A percentile compares a stretch with the other conserved stretches of the same genome.
Conservation (phyloP, 768 basidiomycete genomes). For the Boletus rubroflammeus region DNA sequence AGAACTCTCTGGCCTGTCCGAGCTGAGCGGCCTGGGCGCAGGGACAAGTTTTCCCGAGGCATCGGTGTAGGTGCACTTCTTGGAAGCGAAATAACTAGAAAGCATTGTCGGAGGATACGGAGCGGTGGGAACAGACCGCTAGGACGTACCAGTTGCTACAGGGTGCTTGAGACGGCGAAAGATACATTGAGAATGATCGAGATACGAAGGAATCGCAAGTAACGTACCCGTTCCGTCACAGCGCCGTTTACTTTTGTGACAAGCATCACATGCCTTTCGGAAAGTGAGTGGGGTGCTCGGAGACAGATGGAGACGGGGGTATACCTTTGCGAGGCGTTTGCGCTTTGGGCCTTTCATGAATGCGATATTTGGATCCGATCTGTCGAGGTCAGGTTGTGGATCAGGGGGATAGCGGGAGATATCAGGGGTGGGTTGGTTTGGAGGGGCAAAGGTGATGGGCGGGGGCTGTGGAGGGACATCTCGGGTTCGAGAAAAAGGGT, state of each 20-base stretch:
- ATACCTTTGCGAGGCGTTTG: constrained; percentile 51
- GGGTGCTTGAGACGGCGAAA: constrained; percentile 46
- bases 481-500: constrained; percentile 31
- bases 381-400: constrained; percentile 22
- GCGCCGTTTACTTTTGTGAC: constrained; percentile 80
- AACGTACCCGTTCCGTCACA: constrained; percentile 76
- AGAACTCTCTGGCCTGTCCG: constrained; percentile 34
- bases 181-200: constrained; percentile 3
- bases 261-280: constrained; percentile 70
- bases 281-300: constrained; percentile 6
- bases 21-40: constrained; percentile 54
- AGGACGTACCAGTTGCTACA: constrained; percentile 72
- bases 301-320: constrained; percentile 5
- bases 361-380: constrained; percentile 34
- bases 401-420: constrained; percentile 20
- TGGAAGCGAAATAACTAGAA: constrained; percentile 73
- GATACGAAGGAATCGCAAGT: neutral
- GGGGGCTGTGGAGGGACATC: constrained; percentile 14
- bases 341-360: constrained; percentile 53
- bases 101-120: constrained; percentile 2
- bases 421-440: constrained; percentile 21
- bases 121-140: neutral
- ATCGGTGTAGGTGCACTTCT: constrained; percentile 78
- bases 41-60: constrained; percentile 76
- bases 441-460: constrained; percentile 23